Percentiles rank a stretch among this genome's conserved stretches.
phyloP scores from a whole-genome alignment of 805 yeast genomes.

The Kuraishia floccosa region DNA sequence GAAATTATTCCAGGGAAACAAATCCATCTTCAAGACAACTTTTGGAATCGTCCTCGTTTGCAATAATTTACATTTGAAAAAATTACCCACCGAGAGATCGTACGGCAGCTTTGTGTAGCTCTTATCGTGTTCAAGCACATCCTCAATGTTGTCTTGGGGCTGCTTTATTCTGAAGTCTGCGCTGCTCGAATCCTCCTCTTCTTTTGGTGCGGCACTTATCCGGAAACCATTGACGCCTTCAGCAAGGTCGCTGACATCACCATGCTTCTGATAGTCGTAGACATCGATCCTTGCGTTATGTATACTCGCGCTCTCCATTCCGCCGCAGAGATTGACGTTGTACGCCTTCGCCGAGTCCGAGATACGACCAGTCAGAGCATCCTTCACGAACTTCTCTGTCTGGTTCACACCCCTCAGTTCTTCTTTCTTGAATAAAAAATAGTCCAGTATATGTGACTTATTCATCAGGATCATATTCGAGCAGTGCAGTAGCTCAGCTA shows the following conservation, averaged over 20 bases:
- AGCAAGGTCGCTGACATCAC: slow-evolving; percentile 1
- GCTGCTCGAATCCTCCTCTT: neutral
- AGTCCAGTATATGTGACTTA: slow-evolving; percentile 52
- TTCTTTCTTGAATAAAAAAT: slow-evolving; percentile 61
- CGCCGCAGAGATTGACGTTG: slow-evolving; percentile 4
- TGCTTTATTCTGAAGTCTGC: neutral
- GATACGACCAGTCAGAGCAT: slow-evolving; percentile 21
- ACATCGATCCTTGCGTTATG: neutral
- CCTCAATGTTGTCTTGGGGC: neutral
- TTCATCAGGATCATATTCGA: slow-evolving; percentile 90
- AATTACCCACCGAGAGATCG: slow-evolving; percentile 56
- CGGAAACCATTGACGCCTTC: no score
- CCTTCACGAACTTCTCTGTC: slow-evolving; percentile 21
- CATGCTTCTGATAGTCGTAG: slow-evolving; percentile 1
- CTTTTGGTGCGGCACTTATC: neutral
- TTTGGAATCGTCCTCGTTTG: slow-evolving; percentile 57
- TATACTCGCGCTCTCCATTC: slow-evolving; percentile 1
- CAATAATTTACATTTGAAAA: slow-evolving; percentile 64
- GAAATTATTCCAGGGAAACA: slow-evolving; percentile 94
- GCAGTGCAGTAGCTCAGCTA: slow-evolving; percentile 91
- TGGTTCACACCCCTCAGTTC: slow-evolving; percentile 45
- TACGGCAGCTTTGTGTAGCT: slow-evolving; percentile 14
- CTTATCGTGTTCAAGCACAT: neutral
- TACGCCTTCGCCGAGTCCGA: slow-evolving; percentile 6
- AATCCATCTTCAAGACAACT: slow-evolving; percentile 57